Base-by-base conservation (phyloP, 1,139 yeast species). In the Yamadazyma friedrichii region DNA sequence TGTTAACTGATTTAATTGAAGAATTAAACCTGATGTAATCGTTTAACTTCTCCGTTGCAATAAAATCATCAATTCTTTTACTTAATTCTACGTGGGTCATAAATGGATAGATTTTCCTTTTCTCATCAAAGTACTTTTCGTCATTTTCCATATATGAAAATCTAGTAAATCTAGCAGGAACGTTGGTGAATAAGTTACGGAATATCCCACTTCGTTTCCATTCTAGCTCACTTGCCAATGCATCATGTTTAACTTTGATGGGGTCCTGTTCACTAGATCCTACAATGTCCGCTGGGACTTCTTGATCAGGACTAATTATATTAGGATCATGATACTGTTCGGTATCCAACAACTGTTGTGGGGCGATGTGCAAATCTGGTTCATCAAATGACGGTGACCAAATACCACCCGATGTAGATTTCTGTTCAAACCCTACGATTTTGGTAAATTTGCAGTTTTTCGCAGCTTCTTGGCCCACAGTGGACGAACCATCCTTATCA, bases 141-240 rank as follows among this genome's bases (percentile, higher is more conserved):
- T 63, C 65, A 36, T 61, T 52, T 9, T 64, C 62, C 45, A 63
- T 52, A 31, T 68, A 65, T 6, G 78, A 68, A 45, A 68, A 75
- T 37, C 76, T 55, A 42, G 75, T 64, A 43, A 72, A 65, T 34
- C 70, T 48, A 17, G 65, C 47, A 2, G 80, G 76, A 30, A 76
- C 69, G 45, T 76, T 76, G 27, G 79, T 71, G 53, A 65, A 75
- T 17, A 76, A 56, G 38, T 65, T 61, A 26, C 67, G 65, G 47
- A 65, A 74, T 20, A 74, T 64, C 6, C 75, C 78, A 45, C 70
- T 62, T 31, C 55, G 51, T 32, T 54, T 61, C 80, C 78, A 74
- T 48, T 61, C 66, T 16, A 61, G 45, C 10, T 59, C 58, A 15
- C 52, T 45, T 3, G 48, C 50, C 3, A 39, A 40, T 6, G 44